Base-by-base conservation (phyloP, 2,329 filamentous ascomycete species). In the Exophiala viscosa region DNA sequence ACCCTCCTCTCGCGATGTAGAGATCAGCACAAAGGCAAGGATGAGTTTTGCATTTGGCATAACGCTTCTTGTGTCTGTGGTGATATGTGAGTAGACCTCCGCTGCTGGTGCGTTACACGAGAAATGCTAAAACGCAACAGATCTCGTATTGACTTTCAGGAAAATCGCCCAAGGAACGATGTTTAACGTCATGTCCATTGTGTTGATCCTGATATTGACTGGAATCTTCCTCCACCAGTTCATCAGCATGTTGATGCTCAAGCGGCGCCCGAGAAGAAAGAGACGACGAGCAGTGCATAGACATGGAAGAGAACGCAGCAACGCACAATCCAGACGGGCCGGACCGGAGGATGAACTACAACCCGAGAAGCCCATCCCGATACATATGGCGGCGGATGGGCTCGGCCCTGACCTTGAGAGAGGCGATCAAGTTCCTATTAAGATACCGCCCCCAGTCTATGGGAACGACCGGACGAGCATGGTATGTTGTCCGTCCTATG, bases 401-500 rank as follows among this genome's bases (percentile, higher is more conserved):
- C 79, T 81, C 14, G 78, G 73, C 1, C 48, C 59, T 17, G 62
- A 64, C 32, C 60, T 59, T 31, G 80, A 78, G 3, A 67, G 77
- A 48, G 54, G 60, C 45, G 77, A 81, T 53, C 72, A 78, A 0
- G 71, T 73, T 38, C 83, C 84, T 15, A 53, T 67, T 49, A 66
- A 64, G 62, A 60, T 77, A 15, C 82, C 84, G 7, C 90, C 91
- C 3, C 90, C 91, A 0, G 89, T 89, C 2, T 96, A 96, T 66
- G 90, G 90, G 0, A 73, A 90, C 1, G 95, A 89, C 88, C 78
- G 89, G 47, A 84, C 85, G 68, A 92, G 86, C 64, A 88, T 93
- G 70, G 85, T 88, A 78, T 69, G 85, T 83, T 43, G 39, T 2
- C 20, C 14, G 14, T 13, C 14, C 11, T 36, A 15, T 5, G 34